Conservation (phyloP, 2,329 filamentous ascomycete genomes). For the Emydomyces testavorans region DNA sequence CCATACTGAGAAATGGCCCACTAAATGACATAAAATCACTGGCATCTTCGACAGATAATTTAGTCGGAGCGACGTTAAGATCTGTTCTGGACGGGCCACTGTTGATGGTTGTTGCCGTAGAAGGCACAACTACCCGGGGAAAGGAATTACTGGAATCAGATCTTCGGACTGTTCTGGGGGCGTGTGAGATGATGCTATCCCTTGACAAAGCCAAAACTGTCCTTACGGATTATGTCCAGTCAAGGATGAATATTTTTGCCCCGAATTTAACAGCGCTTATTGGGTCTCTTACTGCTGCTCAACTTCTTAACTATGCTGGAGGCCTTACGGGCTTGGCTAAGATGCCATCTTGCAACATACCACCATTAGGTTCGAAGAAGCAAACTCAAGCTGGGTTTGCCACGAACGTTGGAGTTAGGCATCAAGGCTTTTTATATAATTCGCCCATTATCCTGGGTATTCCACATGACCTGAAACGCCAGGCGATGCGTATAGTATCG, state of each 20-base stretch:
- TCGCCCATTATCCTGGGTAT: constrained; percentile 80
- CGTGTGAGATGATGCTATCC: constrained; percentile 78
- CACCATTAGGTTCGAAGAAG: constrained; percentile 83
- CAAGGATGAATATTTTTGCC: constrained; percentile 90
- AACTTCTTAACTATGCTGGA: constrained; percentile 89
- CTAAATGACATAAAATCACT: constrained; percentile 77
- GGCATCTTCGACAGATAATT: constrained; percentile 65
- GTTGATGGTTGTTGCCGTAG: constrained; percentile 90
- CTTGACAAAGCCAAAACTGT: constrained; percentile 78
- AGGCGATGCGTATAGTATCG: constrained; percentile 89
- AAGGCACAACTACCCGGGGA: constrained; percentile 81
- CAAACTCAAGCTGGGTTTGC: constrained; percentile 70
- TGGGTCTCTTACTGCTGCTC: constrained; percentile 83
- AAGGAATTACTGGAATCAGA: constrained; percentile 64
- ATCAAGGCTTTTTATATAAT: constrained; percentile 88
- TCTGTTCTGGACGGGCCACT: constrained; percentile 77
- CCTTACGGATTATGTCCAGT: constrained; percentile 88
- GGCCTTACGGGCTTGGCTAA: constrained; percentile 81
- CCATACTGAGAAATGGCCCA: constrained; percentile 84
- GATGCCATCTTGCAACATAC: constrained; percentile 84
- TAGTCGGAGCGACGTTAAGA: constrained; percentile 62
- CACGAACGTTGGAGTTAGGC: constrained; percentile 79
- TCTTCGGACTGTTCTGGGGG: constrained; percentile 59
- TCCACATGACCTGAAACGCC: constrained; percentile 74
- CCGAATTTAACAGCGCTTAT: constrained; percentile 86